Evolutionary conservation across 2,329 filamentous ascomycete species (phyloP), one percentile per base, ranked within the genome.

Genomic region (Cordyceps fumosorosea): DNA sequence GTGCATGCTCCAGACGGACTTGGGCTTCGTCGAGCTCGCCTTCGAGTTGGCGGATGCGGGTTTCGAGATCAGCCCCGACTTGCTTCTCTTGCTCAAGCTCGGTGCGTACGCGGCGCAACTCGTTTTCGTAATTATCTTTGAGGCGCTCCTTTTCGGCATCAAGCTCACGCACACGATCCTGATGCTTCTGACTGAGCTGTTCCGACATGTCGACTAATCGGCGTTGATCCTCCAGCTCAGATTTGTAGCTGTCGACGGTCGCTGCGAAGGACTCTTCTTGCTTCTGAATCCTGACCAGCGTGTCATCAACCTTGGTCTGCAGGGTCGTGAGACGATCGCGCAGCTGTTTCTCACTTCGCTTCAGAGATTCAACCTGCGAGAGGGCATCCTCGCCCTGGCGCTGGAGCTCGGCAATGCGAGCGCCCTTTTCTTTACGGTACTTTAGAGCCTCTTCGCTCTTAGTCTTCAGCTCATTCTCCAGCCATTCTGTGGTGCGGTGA

Each of bases 391-490:
- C 93, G 67, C 93, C 90, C 64, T 89, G 85, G 59, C 92, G 89
- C 74, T 97, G 90, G 32, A 99, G 84, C 69, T 96, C 90, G 10
- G 92, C 85, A 68, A 98, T 91, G 45, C 90, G 89, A 1, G 91
- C 88, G 65, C 90, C 90, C 81, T 97, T 98, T 72, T 99, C 95
- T 72, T 96, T 98, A 65, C 95, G 87, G 75, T 90, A 93, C 71
- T 93, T 96, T 67, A 93, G 84, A 54, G 91, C 87, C 72, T 99
- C 95, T 10, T 88, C 85, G 65, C 85, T 88, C 77, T 96, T 96
- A 0, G 90, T 93, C 78, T 96, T 93, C 24, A 98, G 83, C 74
- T 99, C 95, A 48, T 83, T 87, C 71, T 97, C 91, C 62, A 95
- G 89, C 90, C 92, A 99, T 69, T 98, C 93, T 66, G 91, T 90